These are phyloP conservation scores for Hypoxylon perforatum DNA, from an alignment of 495 filamentous ascomycete species.

Conservation along the genomic window DNA sequence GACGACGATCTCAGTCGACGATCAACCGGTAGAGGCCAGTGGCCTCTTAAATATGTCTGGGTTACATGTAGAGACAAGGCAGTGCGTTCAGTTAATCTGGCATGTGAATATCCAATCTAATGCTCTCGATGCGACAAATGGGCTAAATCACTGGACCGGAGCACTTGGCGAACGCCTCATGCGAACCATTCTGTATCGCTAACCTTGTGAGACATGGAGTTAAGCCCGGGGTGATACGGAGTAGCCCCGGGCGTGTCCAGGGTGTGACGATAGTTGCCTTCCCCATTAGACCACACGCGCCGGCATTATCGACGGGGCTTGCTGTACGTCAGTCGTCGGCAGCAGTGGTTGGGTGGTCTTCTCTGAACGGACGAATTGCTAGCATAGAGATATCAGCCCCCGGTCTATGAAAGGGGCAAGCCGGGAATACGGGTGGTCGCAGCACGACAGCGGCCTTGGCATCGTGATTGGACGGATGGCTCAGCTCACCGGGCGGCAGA, in stretches of 20 bases:
- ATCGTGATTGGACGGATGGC: conserved; percentile 28
- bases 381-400: neutral
- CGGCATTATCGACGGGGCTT: neutral
- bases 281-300: conserved; percentile 14
- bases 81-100: conserved; percentile 10
- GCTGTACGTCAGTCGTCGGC: neutral
- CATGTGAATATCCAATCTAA: conserved; percentile 35
- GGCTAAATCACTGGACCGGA: conserved; percentile 21
- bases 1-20: conserved; percentile 1
- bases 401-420: conserved; percentile 37
- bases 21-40: neutral
- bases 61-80: conserved; percentile 1
- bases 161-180: conserved; percentile 23
- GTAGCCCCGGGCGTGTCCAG: neutral
- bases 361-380: neutral
- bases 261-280: conserved; percentile 18
- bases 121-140: conserved; percentile 13
- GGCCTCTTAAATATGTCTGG: neutral
- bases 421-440: conserved; percentile 8
- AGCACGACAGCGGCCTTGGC: conserved; percentile 15
- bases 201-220: conserved; percentile 18
- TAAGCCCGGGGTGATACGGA: neutral
- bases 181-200: conserved; percentile 20
- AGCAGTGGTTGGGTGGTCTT: neutral
- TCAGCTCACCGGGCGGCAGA: conserved; percentile 37